Evolutionary conservation across 306 rosid genomes (phyloP).

Genomic region (Fragaria vesca): DNA sequence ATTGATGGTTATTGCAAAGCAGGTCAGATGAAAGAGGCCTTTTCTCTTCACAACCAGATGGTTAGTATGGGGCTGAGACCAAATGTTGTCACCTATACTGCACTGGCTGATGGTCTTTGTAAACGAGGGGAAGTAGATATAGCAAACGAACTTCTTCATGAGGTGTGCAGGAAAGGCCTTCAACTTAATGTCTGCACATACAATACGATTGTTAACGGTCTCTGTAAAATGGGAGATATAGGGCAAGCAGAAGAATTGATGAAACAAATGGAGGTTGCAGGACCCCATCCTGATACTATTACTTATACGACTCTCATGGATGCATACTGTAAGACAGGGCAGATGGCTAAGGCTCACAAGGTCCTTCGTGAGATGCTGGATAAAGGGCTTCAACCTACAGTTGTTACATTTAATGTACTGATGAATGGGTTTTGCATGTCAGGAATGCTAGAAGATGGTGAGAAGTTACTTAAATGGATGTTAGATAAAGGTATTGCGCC

Average conservation of each 20-base stretch:
- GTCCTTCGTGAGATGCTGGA: slow-evolving; percentile 64
- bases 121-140: slow-evolving; percentile 73
- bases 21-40: slow-evolving; percentile 72
- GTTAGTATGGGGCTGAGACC: slow-evolving; percentile 61
- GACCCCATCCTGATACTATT: slow-evolving; percentile 63
- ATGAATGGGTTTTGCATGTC: slow-evolving; percentile 85
- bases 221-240: slow-evolving; percentile 77
- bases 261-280: slow-evolving; percentile 77
- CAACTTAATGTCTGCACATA: slow-evolving; percentile 72
- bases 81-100: slow-evolving; percentile 72
- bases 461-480: slow-evolving; percentile 80
- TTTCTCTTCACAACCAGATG: slow-evolving; percentile 82
- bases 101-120: slow-evolving; percentile 83
- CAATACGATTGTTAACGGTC: slow-evolving; percentile 72
- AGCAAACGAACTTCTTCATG: slow-evolving; percentile 82
- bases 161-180: slow-evolving; percentile 75
- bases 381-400: slow-evolving; percentile 73
- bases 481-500: slow-evolving; percentile 68
- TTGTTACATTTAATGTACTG: slow-evolving; percentile 85
- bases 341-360: slow-evolving; percentile 68
- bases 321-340: slow-evolving; percentile 69
- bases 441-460: slow-evolving; percentile 84
- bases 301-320: slow-evolving; percentile 92
- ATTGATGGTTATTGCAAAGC: slow-evolving; percentile 83
- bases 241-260: slow-evolving; percentile 57